These are phyloP conservation scores for Paspalum notatum DNA, from an alignment of 176 grass and related monocot genomes.

Conservation along the genomic window DNA sequence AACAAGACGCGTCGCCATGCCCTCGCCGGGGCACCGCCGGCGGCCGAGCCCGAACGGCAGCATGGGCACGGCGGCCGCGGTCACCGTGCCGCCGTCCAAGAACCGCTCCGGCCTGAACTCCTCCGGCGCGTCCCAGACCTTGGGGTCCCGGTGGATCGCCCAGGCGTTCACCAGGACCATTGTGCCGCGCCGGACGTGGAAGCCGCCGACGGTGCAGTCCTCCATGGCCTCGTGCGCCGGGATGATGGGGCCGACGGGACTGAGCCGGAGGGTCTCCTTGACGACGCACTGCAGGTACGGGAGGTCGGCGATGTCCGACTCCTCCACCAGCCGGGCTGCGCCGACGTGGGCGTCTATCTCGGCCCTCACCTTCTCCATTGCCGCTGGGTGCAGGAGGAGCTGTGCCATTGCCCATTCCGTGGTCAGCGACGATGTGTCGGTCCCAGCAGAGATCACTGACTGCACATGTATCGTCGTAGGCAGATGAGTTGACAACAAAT, in stretches of 20 bases:
- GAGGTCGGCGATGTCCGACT: background rate
- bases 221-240: slow-evolving; percentile 11
- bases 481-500: no score
- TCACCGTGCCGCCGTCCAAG: background rate
- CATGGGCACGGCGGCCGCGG: background rate
- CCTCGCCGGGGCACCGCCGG: background rate
- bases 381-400: slow-evolving; percentile 37
- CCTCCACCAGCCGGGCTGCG: slow-evolving; percentile 23
- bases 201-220: slow-evolving; percentile 43
- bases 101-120: slow-evolving; percentile 40
- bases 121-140: slow-evolving; percentile 13
- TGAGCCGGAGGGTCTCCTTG: background rate
- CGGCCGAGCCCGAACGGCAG: background rate
- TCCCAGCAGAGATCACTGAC: slow-evolving; percentile 45
- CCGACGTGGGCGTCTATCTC: slow-evolving; percentile 49
- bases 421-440: slow-evolving; percentile 12
- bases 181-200: slow-evolving; percentile 37
- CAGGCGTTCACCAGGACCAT: slow-evolving; percentile 59
- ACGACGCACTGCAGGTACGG: background rate
- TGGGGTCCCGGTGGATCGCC: background rate
- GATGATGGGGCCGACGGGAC: background rate
- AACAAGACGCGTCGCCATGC: background rate
- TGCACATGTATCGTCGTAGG: background rate
- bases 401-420: slow-evolving; percentile 69
- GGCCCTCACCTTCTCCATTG: slow-evolving; percentile 34